Percentiles rank a stretch among this genome's conserved stretches.
Evolutionary conservation across 768 basidiomycete species (phyloP).

Genomic region (Rhodosporidiobolus odoratus): DNA sequence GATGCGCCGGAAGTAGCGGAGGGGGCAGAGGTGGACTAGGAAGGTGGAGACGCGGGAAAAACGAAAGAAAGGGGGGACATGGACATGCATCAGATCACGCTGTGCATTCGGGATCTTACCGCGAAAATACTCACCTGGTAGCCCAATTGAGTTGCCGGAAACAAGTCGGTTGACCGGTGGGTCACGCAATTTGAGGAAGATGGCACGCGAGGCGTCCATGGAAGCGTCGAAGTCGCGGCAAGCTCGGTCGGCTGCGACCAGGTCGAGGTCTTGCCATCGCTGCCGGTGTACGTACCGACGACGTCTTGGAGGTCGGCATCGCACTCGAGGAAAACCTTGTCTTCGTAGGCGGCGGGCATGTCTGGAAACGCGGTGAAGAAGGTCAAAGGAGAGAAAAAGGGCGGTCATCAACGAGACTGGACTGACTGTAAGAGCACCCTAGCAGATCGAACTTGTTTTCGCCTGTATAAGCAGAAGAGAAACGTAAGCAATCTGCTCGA

Average conservation of each 20-base stretch:
- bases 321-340: conserved; percentile 24
- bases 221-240: conserved; percentile 5
- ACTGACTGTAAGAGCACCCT: conserved; percentile 34
- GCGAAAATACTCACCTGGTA: conserved; percentile 7
- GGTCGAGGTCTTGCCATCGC: conserved; percentile 5
- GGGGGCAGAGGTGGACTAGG: not conserved
- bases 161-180: conserved; percentile 11
- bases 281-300: conserved; percentile 24
- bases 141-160: conserved; percentile 1
- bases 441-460: conserved; percentile 24
- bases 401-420: not conserved
- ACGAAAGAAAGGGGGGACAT: too few relatives aligned
- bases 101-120: too few relatives aligned
- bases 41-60: not conserved
- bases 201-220: conserved; percentile 25
- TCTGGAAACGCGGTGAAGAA: not conserved
- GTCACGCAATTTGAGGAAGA: conserved; percentile 24
- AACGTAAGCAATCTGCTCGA: not conserved
- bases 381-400: not conserved
- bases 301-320: conserved; percentile 26
- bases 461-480: not conserved
- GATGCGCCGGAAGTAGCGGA: not conserved
- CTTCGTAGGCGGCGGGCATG: conserved; percentile 32
- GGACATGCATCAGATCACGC: too few relatives aligned
- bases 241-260: conserved; percentile 22